Evolutionary conservation across 257 asterid genomes (phyloP).

Genomic region (Przewalskia tangutica): DNA sequence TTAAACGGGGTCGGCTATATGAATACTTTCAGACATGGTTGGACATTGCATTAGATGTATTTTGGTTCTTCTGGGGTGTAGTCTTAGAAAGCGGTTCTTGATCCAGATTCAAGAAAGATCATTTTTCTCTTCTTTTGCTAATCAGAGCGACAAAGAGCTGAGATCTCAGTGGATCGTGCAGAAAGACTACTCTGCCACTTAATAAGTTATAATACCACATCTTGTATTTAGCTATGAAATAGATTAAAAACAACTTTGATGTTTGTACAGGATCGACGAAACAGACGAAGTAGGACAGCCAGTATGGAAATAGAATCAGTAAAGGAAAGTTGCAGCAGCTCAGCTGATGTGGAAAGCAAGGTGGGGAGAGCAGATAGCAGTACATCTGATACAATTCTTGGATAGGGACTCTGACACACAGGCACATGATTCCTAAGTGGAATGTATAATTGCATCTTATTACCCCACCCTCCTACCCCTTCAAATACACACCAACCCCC

Average conservation of each 20-base stretch:
- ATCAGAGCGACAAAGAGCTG: background rate
- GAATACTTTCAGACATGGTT: background rate
- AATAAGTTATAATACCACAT: background rate
- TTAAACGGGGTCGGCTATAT: background rate
- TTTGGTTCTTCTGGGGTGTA: background rate
- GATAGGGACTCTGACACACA: slow-evolving; percentile 28
- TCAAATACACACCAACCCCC: background rate
- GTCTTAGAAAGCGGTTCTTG: background rate
- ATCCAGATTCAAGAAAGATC: background rate
- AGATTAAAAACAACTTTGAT: background rate
- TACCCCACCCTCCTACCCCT: background rate
- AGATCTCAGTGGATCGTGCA: background rate
- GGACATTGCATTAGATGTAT: background rate
- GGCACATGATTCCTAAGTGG: slow-evolving; percentile 9
- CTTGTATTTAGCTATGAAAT: background rate
- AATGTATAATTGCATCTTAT: slow-evolving; percentile 15
- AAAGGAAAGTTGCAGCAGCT: slow-evolving; percentile 37
- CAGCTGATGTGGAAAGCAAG: slow-evolving; percentile 39
- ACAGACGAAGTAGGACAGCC: slow-evolving; percentile 46
- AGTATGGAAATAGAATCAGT: slow-evolving; percentile 66
- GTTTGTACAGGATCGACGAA: slow-evolving; percentile 58
- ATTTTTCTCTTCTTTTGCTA: background rate
- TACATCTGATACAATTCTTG: slow-evolving; percentile 34
- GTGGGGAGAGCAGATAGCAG: slow-evolving; percentile 31
- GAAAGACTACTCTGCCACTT: too few species aligned